Conservation (phyloP, 1,284 basidiomycete species). For the Ganoderma lucidum region DNA sequence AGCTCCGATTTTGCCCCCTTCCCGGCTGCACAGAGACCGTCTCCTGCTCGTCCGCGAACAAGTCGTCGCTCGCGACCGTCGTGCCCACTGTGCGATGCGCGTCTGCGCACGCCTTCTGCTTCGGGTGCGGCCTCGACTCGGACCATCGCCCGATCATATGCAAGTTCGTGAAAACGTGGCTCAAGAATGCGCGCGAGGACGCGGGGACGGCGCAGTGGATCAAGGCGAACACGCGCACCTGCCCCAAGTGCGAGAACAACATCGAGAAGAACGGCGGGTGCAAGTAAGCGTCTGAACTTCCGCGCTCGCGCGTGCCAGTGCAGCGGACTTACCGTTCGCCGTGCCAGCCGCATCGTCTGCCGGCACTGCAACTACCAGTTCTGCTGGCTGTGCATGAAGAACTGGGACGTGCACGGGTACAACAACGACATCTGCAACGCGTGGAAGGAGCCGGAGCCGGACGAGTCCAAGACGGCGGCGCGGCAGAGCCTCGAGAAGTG, state of each 20-base stretch:
- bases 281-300: conserved; percentile 53
- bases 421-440: conserved; percentile 69
- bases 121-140: conserved; percentile 58
- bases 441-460: conserved; percentile 66
- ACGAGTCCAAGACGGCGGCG: conserved; percentile 58
- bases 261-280: conserved; percentile 81
- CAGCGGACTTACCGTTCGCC: conserved; percentile 41
- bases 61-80: conserved; percentile 54
- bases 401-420: conserved; percentile 73
- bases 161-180: conserved; percentile 64
- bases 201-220: conserved; percentile 78
- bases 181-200: conserved; percentile 74
- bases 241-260: conserved; percentile 68
- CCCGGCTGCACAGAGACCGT: conserved; percentile 45
- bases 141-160: conserved; percentile 73
- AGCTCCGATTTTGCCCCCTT: conserved; percentile 66
- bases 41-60: conserved; percentile 44
- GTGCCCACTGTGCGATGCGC: conserved; percentile 67
- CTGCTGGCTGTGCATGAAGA: conserved; percentile 77
- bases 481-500: conserved; percentile 68
- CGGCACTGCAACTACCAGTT: conserved; percentile 69
- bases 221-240: conserved; percentile 74
- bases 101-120: conserved; percentile 59
- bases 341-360: conserved; percentile 50
- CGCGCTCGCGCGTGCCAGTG: neutral